Percentiles rank a stretch among this genome's conserved stretches.
phyloP scores from a whole-genome alignment of 352 stramenopile species.

The Pythium oligandrum region DNA sequence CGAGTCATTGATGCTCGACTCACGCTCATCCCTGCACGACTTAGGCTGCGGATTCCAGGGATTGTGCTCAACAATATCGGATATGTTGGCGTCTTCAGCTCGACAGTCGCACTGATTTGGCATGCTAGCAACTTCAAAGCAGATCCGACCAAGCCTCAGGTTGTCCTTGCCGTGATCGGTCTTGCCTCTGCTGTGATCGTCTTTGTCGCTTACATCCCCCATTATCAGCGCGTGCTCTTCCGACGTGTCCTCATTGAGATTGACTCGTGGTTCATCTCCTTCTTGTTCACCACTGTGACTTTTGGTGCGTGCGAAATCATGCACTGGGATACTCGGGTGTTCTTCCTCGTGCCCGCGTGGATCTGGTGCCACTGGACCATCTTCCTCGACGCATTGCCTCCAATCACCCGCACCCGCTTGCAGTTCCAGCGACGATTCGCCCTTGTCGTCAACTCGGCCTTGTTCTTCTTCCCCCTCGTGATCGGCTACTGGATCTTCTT shows the following conservation, averaged over 20 bases:
- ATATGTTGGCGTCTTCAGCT: too few species aligned
- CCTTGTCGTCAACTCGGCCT: background rate
- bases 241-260: slow-evolving; percentile 1
- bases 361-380: slow-evolving; percentile 11
- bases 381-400: slow-evolving; percentile 7
- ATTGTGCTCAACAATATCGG: too few species aligned
- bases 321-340: background rate
- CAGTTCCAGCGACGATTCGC: background rate
- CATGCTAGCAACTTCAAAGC: background rate
- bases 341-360: slow-evolving; percentile 4
- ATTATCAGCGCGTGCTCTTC: slow-evolving; percentile 3
- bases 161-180: background rate
- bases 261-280: slow-evolving; percentile 10
- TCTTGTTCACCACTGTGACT: background rate
- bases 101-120: too few species aligned
- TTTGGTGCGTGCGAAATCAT: slow-evolving; percentile 1
- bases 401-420: background rate
- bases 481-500: slow-evolving; percentile 12
- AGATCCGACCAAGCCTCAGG: background rate
- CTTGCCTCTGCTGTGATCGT: background rate
- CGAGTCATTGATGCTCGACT: too few species aligned
- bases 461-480: slow-evolving; percentile 5
- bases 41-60: too few species aligned
- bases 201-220: background rate
- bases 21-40: too few species aligned